Evolutionary conservation across 148 eudicot species (phyloP).

Genomic region (Limonium bicolor): DNA sequence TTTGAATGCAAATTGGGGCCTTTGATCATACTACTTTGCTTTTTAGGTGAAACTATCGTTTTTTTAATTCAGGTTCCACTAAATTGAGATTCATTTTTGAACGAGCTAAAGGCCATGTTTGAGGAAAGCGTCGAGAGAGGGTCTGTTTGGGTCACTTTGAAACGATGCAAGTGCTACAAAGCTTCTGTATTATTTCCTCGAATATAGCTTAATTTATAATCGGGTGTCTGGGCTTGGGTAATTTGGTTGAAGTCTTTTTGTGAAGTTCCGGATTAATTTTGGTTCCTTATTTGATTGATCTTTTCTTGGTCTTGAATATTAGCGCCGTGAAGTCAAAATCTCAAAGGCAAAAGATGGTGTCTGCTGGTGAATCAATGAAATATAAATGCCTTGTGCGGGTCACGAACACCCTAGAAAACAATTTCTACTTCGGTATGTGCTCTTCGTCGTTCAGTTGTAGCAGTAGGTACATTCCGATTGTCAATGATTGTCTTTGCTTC

Average conservation of each 20-base stretch:
- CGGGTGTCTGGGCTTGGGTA: too few relatives aligned
- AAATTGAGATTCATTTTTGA: conserved; percentile 70
- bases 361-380: conserved; percentile 50
- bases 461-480: too few relatives aligned
- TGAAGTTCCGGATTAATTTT: too few relatives aligned
- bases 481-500: too few relatives aligned
- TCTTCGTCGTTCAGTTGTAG: too few relatives aligned
- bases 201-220: too few relatives aligned
- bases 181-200: too few relatives aligned
- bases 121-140: conserved; percentile 66
- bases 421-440: conserved; percentile 87
- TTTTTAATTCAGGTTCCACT: conserved; percentile 17
- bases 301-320: too few relatives aligned
- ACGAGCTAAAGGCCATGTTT: conserved; percentile 78
- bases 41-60: neutral
- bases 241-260: too few relatives aligned
- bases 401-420: conserved; percentile 76
- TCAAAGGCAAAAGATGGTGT: conserved; percentile 43
- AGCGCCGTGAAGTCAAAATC: conserved; percentile 79
- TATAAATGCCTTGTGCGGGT: conserved; percentile 79
- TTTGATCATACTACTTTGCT: too few relatives aligned
- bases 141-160: conserved; percentile 90
- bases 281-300: too few relatives aligned
- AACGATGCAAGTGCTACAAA: conserved; percentile 60
- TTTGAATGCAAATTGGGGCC: too few relatives aligned